phyloP scores from a whole-genome alignment of 257 asterid genomes.

The Solanum gracilifrons region DNA sequence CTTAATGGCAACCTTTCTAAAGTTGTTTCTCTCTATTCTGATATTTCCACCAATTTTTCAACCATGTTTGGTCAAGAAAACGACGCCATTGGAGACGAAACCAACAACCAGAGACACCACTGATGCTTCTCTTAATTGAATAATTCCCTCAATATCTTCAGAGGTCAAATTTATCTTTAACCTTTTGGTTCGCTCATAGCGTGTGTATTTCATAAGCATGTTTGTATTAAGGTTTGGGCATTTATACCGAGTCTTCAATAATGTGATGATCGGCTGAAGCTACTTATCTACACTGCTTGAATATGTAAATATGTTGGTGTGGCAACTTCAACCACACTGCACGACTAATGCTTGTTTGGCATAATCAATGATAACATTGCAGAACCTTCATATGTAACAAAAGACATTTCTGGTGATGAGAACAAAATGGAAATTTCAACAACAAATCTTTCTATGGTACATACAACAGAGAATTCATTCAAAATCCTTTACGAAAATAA shows the following conservation, averaged over 20 bases:
- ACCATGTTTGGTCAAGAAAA: slow-evolving; percentile 16
- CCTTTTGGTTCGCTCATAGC: neutral
- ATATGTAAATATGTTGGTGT: neutral
- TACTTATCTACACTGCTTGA: neutral
- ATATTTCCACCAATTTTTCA: slow-evolving; percentile 45
- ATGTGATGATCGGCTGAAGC: neutral
- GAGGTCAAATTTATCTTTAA: neutral
- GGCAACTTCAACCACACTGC: neutral
- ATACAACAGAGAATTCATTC: neutral
- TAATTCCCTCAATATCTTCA: too few relatives aligned
- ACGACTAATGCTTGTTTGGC: neutral
- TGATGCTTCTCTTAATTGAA: neutral
- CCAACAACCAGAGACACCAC: slow-evolving; percentile 8
- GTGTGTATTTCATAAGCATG: neutral
- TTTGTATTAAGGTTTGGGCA: neutral
- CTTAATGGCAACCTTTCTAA: slow-evolving; percentile 56
- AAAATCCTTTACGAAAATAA: neutral
- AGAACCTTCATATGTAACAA: neutral
- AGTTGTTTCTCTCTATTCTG: slow-evolving; percentile 50
- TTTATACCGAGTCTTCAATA: too few relatives aligned
- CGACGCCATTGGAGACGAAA: neutral
- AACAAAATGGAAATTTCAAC: neutral
- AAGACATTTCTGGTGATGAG: neutral
- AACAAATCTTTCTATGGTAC: neutral
- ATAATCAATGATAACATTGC: neutral